Evolutionary conservation across 306 rosid species (phyloP).

Genomic region (Begonia masoniana): DNA sequence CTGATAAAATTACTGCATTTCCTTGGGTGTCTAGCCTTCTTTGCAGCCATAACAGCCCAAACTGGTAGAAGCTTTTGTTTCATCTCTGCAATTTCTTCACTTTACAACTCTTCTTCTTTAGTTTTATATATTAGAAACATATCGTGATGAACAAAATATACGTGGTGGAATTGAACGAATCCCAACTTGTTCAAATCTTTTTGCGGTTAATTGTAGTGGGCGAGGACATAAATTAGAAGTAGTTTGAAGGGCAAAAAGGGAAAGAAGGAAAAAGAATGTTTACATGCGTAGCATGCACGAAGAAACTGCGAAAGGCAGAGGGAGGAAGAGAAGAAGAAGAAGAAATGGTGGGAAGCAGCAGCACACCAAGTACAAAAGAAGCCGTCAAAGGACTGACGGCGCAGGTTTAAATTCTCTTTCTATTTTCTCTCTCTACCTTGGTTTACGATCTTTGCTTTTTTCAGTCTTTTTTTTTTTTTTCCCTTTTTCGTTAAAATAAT

Average conservation of each 20-base stretch:
- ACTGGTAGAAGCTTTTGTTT: too few relatives aligned
- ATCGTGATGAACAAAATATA: too few relatives aligned
- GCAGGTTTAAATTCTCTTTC: slow-evolving; percentile 38
- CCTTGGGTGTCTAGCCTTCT: too few relatives aligned
- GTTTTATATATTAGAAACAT: background rate
- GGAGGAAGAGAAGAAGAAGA: slow-evolving; percentile 21
- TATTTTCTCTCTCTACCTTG: slow-evolving; percentile 11
- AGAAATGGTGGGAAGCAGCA: slow-evolving; percentile 42
- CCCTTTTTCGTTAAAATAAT: too few relatives aligned
- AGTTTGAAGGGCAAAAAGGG: slow-evolving; percentile 21
- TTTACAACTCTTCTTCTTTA: background rate
- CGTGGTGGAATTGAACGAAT: too few relatives aligned
- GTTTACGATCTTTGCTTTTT: slow-evolving; percentile 32
- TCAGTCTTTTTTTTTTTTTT: slow-evolving; percentile 32
- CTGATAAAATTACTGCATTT: too few relatives aligned
- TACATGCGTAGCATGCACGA: slow-evolving; percentile 87
- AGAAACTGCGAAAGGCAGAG: slow-evolving; percentile 38
- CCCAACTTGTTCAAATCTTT: too few relatives aligned
- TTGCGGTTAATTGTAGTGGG: too few relatives aligned
- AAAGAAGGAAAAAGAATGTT: slow-evolving; percentile 38
- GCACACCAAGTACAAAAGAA: slow-evolving; percentile 90
- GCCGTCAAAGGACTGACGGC: slow-evolving; percentile 91
- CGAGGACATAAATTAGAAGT: background rate
- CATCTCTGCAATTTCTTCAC: background rate
- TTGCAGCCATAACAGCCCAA: too few relatives aligned